Base-by-base conservation (phyloP, 371 early-diverging fungal species). In the Paramicrosporidium saccamoebae region DNA sequence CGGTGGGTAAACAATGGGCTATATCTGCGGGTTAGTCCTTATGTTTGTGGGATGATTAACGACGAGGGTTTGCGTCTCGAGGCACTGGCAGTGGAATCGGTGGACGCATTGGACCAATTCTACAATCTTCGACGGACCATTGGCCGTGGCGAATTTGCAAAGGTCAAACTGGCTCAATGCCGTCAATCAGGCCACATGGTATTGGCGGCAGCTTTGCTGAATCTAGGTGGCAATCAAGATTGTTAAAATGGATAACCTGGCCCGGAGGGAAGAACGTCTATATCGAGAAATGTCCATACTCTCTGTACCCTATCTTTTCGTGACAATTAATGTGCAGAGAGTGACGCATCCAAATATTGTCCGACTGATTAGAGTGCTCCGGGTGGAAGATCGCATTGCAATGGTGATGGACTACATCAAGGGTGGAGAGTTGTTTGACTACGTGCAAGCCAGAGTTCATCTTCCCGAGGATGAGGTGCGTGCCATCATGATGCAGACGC, bases 131-230 rank as follows among this genome's bases (percentile, higher is more conserved):
- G n/a, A n/a, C n/a, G n/a, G n/a, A 75, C 82, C 7, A 50, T 97
- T 7, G 99, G 96, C 25, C 84, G 75, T 41, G 96, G 96, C 16
- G 88, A 86, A 44, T 90, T 86, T 41, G 84, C 82, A 21, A 81
- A 88, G 46, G 96, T 96, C 31, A 88, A 90, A 39, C 57, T 86
- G 9, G 94, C 77, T 2, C 50, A 75, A 27, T 74, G 88, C 42
- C 61, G 56, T 20, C 45, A 73, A 20, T 72, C 73, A 1, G 68
- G 74, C 7, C 64, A 67, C 38, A 78, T 79, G 61, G 98, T 27
- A 19, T 8, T 17, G 20, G 13, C 7, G 12, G 24, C 3, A 22
- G 7, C 28, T 15, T 19, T 31, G 10, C 7, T 14, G 18, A 15
- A 4, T 26, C 14, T 40, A 66, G 67, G 67, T 63, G 9, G 69